Base-by-base conservation (phyloP, 2,329 filamentous ascomycete genomes). In the Nemania sp. region DNA sequence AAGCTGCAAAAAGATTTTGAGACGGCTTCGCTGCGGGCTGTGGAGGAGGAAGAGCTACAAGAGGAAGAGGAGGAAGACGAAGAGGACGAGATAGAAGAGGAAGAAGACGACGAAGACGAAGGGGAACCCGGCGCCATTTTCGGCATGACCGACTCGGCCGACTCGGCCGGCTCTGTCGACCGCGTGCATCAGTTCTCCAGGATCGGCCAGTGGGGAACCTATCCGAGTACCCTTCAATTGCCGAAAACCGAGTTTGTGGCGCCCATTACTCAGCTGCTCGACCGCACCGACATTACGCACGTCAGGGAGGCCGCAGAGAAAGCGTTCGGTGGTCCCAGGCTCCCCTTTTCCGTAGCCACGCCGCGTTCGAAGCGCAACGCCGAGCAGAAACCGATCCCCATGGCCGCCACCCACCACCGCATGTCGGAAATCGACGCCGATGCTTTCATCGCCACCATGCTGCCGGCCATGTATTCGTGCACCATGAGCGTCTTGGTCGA, bases 381-480 rank as follows among this genome's bases (percentile, higher is more conserved):
- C 26, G 78, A 80, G 14, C 88, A 90, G 74, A 82, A 81, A 57
- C 77, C 82, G 0, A 82, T 92, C 23, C 78, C 81, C 1, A 72
- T 92, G 39, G 78, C 84, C 49, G 83, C 87, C 0, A 78, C 79
- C 15, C 81, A 89, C 59, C 75, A 78, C 55, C 80, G 79, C 36
- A 90, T 93, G 88, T 80, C 79, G 2, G 82, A 89, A 49, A 89
- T 92, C 46, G 86, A 92, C 61, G 87, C 85, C 1, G 88, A 93
- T 72, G 81, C 82, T 3, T 92, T 86, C 66, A 74, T 92, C 52
- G 81, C 87, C 1, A 81, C 81, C 0, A 81, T 89, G 15, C 75
- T 91, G 63, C 89, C 90, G 0, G 86, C 82, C 2, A 80, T 85
- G 15, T 93, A 91, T 64, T 83, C 88, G 2, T 81, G 86, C 0